phyloP scores from a whole-genome alignment of 2,329 filamentous ascomycete genomes.

The Penicillium expansum region DNA sequence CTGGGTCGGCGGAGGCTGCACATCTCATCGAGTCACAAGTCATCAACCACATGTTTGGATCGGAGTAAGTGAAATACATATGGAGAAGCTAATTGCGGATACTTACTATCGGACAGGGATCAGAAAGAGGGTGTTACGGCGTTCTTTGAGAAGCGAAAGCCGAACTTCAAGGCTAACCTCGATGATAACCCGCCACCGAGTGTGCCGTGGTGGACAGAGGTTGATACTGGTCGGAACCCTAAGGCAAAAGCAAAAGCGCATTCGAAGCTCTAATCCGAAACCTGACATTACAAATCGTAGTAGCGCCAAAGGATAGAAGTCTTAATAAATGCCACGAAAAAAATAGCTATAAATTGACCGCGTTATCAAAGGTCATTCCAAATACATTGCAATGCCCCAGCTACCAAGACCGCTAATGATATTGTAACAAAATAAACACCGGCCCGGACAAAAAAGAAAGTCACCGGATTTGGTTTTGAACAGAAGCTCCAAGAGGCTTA shows the following conservation, averaged over 20 bases:
- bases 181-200: constrained; percentile 57
- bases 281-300: background rate
- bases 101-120: constrained; percentile 48
- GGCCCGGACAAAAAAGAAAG: constrained; percentile 17
- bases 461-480: constrained; percentile 8
- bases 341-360: constrained; percentile 4
- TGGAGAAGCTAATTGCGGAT: background rate
- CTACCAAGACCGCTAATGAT: constrained; percentile 26
- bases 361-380: constrained; percentile 17
- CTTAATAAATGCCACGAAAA: background rate
- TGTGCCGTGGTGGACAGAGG: constrained; percentile 68
- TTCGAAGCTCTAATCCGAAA: constrained; percentile 25
- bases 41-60: constrained; percentile 42
- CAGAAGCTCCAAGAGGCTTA: constrained; percentile 1
- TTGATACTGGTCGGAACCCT: constrained; percentile 42
- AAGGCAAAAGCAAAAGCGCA: constrained; percentile 20
- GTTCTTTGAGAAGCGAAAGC: constrained; percentile 67
- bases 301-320: background rate
- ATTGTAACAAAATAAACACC: constrained; percentile 24
- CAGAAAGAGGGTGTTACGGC: constrained; percentile 65
- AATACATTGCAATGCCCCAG: constrained; percentile 21
- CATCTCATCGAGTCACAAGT: constrained; percentile 62
- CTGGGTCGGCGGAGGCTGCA: constrained; percentile 62
- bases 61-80: constrained; percentile 20
- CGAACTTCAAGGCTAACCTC: constrained; percentile 61